phyloP scores from a whole-genome alignment of 106 monocot species.

The Triglochin maritima region DNA sequence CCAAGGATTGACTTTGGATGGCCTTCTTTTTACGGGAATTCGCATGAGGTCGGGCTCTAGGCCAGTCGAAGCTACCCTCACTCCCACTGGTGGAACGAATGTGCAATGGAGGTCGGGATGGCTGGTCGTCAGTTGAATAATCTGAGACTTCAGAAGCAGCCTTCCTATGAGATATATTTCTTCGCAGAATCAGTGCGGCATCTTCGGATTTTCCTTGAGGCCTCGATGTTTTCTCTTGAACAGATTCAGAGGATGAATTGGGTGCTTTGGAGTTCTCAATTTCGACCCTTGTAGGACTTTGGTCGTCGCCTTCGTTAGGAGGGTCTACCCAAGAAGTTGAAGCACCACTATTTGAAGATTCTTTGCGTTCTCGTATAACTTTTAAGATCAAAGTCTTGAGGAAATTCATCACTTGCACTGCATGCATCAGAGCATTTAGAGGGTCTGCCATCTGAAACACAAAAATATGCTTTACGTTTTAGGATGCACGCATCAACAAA shows the following conservation, averaged over 20 bases:
- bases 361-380: slow-evolving; percentile 56
- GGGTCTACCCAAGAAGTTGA: slow-evolving; percentile 22
- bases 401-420: slow-evolving; percentile 96
- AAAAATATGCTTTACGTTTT: background rate
- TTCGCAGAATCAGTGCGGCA: background rate
- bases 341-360: slow-evolving; percentile 4
- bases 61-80: background rate
- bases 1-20: background rate
- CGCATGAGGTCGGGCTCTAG: background rate
- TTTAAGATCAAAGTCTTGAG: slow-evolving; percentile 65
- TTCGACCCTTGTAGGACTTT: slow-evolving; percentile 23
- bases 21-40: slow-evolving; percentile 6
- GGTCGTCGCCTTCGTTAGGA: slow-evolving; percentile 37
- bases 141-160: background rate
- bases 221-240: background rate
- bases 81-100: background rate
- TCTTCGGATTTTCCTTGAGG: background rate
- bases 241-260: background rate
- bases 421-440: slow-evolving; percentile 87
- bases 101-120: background rate
- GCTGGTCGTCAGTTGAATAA: background rate
- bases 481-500: too few relatives aligned
- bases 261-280: slow-evolving; percentile 1
- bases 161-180: background rate
- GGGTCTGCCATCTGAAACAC: slow-evolving; percentile 76